Evolutionary conservation across 2,329 filamentous ascomycete genomes (phyloP), one percentile per base, ranked within the genome.

Genomic region (Pseudogymnoascus pannorum): DNA sequence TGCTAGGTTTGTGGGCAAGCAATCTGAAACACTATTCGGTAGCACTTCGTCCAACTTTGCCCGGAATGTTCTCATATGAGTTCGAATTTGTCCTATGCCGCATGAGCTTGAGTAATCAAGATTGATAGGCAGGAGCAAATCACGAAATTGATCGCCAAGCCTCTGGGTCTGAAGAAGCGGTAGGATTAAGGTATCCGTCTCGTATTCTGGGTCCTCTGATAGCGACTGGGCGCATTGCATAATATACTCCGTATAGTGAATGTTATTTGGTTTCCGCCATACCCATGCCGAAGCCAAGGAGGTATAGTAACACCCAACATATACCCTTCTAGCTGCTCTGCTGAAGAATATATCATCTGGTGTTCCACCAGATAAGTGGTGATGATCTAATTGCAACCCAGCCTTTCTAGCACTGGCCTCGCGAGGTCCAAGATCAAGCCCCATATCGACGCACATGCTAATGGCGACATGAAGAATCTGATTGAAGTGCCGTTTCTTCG

Each of bases 101-200:
- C 22, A 7, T 18, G 48, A 14, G 48, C 26, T 20, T 6, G 48
- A 33, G n/a, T 54, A 54, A 20, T 54, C 24, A 54, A 31, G 5
- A 54, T 33, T 54, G 48, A 9, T 4, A 11, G 26, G 16, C 1
- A 54, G 26, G 16, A 48, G 48, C 5, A 60, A 8, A 18, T 60
- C 40, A 20, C 20, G 26, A 14, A 51, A 57, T 33, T 67, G 65
- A 24, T 67, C 66, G 5, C 64, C 26, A 31, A 70, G 61, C 42
- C 66, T 65, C 38, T 68, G 62, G 5, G 65, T 63, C 48, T 66
- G 65, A 6, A 65, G 62, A 16, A 69, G 22, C 14, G 65, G 67
- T 44, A 64, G 63, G 38, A 70, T 65, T n/a, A 70, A 44, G 4
- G 60, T 14, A 58, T 69, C 68, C 11, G 64, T 68, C 26, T 68